Base-by-base conservation (phyloP, 805 yeast genomes). In the Zygoascus tannicola region DNA sequence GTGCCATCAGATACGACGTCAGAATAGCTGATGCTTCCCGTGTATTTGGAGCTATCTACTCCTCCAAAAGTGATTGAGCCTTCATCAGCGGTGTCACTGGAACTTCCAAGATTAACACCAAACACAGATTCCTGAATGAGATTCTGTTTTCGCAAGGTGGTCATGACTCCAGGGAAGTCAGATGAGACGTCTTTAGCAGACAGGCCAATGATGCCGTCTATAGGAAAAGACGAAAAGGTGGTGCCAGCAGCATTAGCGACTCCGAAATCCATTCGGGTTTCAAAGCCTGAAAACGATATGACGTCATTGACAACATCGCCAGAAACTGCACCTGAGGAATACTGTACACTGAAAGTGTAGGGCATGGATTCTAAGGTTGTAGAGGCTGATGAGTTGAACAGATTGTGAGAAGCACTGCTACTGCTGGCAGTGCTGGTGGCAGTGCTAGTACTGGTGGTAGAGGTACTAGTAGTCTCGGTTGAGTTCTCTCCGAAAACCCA, bases 401-500 rank as follows among this genome's bases (percentile, higher is more conserved):
- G 35, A 32, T 49, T 46, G 32, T 48, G 43, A 21, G 15, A 22
- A 16, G 30, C 22, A 26, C 12, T 26, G 12, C 30, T 12, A n/a
- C n/a, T n/a, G n/a, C n/a, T n/a, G n/a, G n/a, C n/a, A 45, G 15
- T 14, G 47, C 22, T 16, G 45, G 38, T 51, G 61, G 18, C 52
- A n/a, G n/a, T n/a, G n/a, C n/a, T n/a, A n/a, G n/a, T n/a, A n/a
- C n/a, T n/a, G n/a, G n/a, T n/a, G n/a, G n/a, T n/a, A n/a, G n/a
- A n/a, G n/a, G n/a, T n/a, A 38, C 21, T 71, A 1, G 74, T 65
- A 7, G 50, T 46, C 41, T 67, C 67, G 1, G 62, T 57, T 61
- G 85, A 79, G 32, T 69, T 58, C 1, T 66, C 56, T 39, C 75
- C 77, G 55, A 76, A 78, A 3, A 80, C 67, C 85, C 85, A 80